These are phyloP conservation scores for Cyberlindnera japonica DNA, from an alignment of 805 yeast genomes.

Conservation along the genomic window DNA sequence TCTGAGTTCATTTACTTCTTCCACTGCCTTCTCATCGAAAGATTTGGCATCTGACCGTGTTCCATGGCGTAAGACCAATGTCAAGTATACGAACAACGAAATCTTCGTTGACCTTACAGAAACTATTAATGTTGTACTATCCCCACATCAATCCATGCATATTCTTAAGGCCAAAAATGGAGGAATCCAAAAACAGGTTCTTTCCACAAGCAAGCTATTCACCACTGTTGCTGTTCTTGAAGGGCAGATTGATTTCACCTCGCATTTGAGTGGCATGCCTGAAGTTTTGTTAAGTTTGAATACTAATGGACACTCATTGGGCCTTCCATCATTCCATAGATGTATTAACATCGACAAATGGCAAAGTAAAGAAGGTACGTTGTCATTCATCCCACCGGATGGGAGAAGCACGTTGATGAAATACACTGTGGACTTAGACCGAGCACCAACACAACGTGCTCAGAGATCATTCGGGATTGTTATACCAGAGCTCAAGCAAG, in stretches of 20 bases:
- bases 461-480: slow-evolving; percentile 28
- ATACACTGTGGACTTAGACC: slow-evolving; percentile 55
- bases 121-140: slow-evolving; percentile 50
- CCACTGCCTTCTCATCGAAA: slow-evolving; percentile 22
- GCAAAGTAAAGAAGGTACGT: slow-evolving; percentile 40
- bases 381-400: slow-evolving; percentile 86
- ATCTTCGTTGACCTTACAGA: slow-evolving; percentile 82
- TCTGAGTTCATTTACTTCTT: slow-evolving; percentile 10
- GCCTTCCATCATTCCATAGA: slow-evolving; percentile 63
- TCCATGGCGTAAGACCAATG: slow-evolving; percentile 80
- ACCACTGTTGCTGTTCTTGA: slow-evolving; percentile 52
- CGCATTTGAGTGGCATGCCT: slow-evolving; percentile 78
- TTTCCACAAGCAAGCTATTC: slow-evolving; percentile 20
- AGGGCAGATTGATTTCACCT: slow-evolving; percentile 62
- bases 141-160: slow-evolving; percentile 25
- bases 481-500: slow-evolving; percentile 29
- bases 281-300: slow-evolving; percentile 56
- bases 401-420: slow-evolving; percentile 62
- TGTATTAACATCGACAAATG: slow-evolving; percentile 59
- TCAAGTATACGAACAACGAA: slow-evolving; percentile 77
- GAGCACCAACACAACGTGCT: slow-evolving; percentile 14
- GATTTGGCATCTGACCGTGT: slow-evolving; percentile 27
- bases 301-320: slow-evolving; percentile 43
- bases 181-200: neutral
- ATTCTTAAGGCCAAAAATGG: slow-evolving; percentile 9